Percentiles rank a stretch among this genome's conserved stretches.
Conservation (phyloP, 768 basidiomycete species). For the Arthromyces matolae region DNA sequence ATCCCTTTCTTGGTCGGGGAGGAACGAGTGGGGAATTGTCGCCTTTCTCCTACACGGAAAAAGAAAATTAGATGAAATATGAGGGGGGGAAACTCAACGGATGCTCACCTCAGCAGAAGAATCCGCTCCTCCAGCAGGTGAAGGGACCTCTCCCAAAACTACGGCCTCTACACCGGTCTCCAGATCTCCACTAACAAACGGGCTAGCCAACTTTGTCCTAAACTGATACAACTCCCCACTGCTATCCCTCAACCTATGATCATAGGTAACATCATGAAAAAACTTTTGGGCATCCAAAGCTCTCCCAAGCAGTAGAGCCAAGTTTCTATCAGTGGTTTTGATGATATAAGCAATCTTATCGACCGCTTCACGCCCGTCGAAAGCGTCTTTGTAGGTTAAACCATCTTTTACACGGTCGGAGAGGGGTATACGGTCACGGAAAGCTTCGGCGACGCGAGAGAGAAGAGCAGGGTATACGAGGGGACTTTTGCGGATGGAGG, state of each 20-base stretch:
- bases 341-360: constrained; percentile 97
- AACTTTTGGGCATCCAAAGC: constrained; percentile 98
- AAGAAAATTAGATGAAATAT: constrained; percentile 5
- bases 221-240: constrained; percentile 92
- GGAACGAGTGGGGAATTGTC: constrained; percentile 25
- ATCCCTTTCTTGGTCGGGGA: constrained; percentile 36
- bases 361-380: constrained; percentile 96
- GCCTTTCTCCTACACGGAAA: constrained; percentile 24
- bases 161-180: constrained; percentile 30
- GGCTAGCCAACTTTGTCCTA: constrained; percentile 74
- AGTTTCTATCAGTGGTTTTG: constrained; percentile 95
- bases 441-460: constrained; percentile 91
- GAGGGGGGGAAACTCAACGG: too few species aligned
- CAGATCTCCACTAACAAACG: constrained; percentile 79
- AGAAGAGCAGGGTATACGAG: constrained; percentile 94
- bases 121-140: constrained; percentile 14
- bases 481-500: constrained; percentile 55
- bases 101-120: constrained; percentile 25
- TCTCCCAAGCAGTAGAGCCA: constrained; percentile 91
- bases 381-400: constrained; percentile 92
- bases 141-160: constrained; percentile 13
- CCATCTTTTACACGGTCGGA: constrained; percentile 90
- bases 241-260: constrained; percentile 90
- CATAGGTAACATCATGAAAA: constrained; percentile 99
- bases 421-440: constrained; percentile 75